Conservation (phyloP, 495 filamentous ascomycete species). For the Platismatia glauca region DNA sequence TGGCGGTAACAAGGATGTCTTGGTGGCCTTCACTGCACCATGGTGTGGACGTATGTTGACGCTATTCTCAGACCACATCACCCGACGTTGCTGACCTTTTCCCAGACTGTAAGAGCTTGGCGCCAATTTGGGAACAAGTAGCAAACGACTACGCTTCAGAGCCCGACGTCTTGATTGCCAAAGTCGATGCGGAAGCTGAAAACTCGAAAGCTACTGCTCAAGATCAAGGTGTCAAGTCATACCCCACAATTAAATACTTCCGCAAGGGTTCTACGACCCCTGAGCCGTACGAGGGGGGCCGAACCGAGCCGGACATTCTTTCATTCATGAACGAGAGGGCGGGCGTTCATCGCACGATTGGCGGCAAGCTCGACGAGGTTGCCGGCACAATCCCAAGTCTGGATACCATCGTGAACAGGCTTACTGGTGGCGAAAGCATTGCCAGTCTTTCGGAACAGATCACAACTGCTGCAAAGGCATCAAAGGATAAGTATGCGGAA, state of each 20-base stretch:
- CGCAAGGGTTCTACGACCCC: slow-evolving; percentile 72
- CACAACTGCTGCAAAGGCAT: slow-evolving; percentile 55
- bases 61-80: slow-evolving; percentile 4
- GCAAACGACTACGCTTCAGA: slow-evolving; percentile 77
- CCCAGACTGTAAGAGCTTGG: slow-evolving; percentile 90
- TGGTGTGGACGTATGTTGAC: slow-evolving; percentile 87
- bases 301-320: slow-evolving; percentile 67
- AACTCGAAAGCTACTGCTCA: slow-evolving; percentile 68
- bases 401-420: slow-evolving; percentile 62
- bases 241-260: slow-evolving; percentile 98
- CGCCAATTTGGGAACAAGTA: slow-evolving; percentile 81
- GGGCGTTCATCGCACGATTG: slow-evolving; percentile 75
- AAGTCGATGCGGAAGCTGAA: slow-evolving; percentile 86
- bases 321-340: slow-evolving; percentile 81
- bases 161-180: slow-evolving; percentile 71
- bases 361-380: slow-evolving; percentile 67
- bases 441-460: slow-evolving; percentile 53
- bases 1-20: slow-evolving; percentile 78
- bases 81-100: slow-evolving; percentile 22
- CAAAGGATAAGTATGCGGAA: slow-evolving; percentile 77
- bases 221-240: slow-evolving; percentile 70
- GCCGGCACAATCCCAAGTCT: slow-evolving; percentile 77
- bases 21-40: slow-evolving; percentile 93
- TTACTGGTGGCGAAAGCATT: slow-evolving; percentile 50
- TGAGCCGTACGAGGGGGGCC: slow-evolving; percentile 65